These are phyloP conservation scores for Marasmius fiardii DNA, from an alignment of 1,284 basidiomycete species.

Conservation along the genomic window DNA sequence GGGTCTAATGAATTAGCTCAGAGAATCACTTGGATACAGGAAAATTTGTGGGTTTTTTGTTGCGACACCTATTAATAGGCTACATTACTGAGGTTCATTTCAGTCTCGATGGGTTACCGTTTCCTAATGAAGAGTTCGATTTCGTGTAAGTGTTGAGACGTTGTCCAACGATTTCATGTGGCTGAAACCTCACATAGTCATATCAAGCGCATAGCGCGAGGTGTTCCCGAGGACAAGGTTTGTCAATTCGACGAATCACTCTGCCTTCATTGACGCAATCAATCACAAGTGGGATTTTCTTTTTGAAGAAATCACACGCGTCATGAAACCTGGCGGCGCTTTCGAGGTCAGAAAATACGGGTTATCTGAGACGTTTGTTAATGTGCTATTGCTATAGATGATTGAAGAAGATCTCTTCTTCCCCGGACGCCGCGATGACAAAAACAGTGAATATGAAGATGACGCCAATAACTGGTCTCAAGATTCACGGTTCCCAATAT, in stretches of 20 bases:
- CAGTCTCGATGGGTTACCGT: slow-evolving; percentile 65
- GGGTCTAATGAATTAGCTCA: slow-evolving; percentile 51
- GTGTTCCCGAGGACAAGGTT: slow-evolving; percentile 71
- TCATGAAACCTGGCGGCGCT: slow-evolving; percentile 65
- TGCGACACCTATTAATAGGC: slow-evolving; percentile 1
- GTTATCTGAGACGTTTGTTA: neutral
- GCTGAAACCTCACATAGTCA: slow-evolving; percentile 36
- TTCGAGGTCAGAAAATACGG: slow-evolving; percentile 46
- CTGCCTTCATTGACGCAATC: slow-evolving; percentile 1
- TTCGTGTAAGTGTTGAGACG: slow-evolving; percentile 49
- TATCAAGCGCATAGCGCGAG: slow-evolving; percentile 63
- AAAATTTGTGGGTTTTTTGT: slow-evolving; percentile 54
- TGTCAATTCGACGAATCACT: slow-evolving; percentile 14
- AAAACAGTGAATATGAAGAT: slow-evolving; percentile 18
- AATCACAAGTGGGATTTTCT: slow-evolving; percentile 54
- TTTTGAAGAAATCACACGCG: slow-evolving; percentile 61
- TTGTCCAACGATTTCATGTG: neutral
- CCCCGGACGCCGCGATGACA: slow-evolving; percentile 45
- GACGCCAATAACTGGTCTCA: neutral
- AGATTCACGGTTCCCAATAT: neutral
- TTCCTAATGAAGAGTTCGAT: slow-evolving; percentile 68
- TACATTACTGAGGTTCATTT: slow-evolving; percentile 13
- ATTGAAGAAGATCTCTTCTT: slow-evolving; percentile 71
- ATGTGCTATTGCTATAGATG: slow-evolving; percentile 35
- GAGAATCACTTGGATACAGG: slow-evolving; percentile 65